phyloP scores from a whole-genome alignment of 495 filamentous ascomycete genomes.

The Penicillium tannophilum region DNA sequence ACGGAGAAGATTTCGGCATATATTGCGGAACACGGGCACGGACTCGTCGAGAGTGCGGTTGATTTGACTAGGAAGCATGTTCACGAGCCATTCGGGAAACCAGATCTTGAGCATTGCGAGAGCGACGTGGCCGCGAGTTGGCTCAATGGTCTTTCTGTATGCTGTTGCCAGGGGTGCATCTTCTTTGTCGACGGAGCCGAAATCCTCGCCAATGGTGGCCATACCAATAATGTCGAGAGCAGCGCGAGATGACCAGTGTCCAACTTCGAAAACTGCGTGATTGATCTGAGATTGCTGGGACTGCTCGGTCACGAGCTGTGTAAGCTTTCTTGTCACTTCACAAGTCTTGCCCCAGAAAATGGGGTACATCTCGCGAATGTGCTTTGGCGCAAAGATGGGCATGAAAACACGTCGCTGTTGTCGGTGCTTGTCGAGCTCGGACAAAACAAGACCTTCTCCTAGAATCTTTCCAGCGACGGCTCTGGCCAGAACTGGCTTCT shows the following conservation, averaged over 20 bases:
- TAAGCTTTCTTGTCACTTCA: not conserved
- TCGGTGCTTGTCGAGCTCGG: constrained; percentile 1
- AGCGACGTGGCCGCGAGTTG: not conserved
- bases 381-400: not conserved
- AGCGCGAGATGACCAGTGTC: constrained; percentile 3
- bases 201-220: constrained; percentile 1
- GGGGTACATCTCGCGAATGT: constrained; percentile 2
- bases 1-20: not conserved
- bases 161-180: not conserved
- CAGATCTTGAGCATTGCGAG: not conserved
- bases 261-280: not conserved
- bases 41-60: not conserved
- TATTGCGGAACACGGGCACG: not conserved
- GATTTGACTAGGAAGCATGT: not conserved
- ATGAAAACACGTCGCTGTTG: constrained; percentile 1
- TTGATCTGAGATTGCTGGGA: not conserved
- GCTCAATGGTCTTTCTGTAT: constrained; percentile 1
- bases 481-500: not conserved
- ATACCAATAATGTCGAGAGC: constrained; percentile 6
- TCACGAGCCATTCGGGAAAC: not conserved
- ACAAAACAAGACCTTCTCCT: not conserved
- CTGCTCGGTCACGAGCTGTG: not conserved
- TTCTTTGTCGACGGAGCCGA: not conserved
- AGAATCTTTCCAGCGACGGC: constrained; percentile 1
- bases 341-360: constrained; percentile 2